Conservation (phyloP, 1,284 basidiomycete species). For the Farysia itapuensis region DNA sequence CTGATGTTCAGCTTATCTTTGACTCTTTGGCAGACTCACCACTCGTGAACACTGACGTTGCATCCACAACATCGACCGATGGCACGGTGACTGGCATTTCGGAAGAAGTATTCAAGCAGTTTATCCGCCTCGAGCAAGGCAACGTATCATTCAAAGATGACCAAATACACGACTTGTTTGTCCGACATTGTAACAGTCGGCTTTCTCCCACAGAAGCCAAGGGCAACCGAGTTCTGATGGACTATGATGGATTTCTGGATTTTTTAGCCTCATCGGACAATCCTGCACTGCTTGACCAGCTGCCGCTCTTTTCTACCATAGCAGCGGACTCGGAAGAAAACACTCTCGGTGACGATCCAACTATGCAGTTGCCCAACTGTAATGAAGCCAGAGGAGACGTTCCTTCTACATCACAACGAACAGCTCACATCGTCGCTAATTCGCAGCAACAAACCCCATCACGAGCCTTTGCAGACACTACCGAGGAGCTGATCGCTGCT, state of each 20-base stretch:
- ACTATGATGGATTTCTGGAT: slow-evolving; percentile 46
- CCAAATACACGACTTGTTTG: slow-evolving; percentile 26
- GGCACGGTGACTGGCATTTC: not conserved
- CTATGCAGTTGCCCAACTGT: not conserved
- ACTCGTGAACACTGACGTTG: not conserved
- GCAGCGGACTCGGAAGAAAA: slow-evolving; percentile 13
- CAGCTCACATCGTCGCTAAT: no score
- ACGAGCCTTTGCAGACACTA: slow-evolving; percentile 24
- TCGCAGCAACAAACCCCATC: slow-evolving; percentile 21
- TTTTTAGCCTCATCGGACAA: slow-evolving; percentile 55
- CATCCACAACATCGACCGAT: not conserved
- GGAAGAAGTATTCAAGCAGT: slow-evolving; percentile 22
- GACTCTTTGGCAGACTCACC: slow-evolving; percentile 27
- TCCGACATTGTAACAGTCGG: slow-evolving; percentile 26
- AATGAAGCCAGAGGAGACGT: not conserved
- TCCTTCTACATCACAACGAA: not conserved
- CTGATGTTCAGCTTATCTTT: slow-evolving; percentile 70
- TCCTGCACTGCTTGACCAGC: slow-evolving; percentile 33
- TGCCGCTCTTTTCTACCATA: slow-evolving; percentile 30
- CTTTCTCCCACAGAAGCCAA: slow-evolving; percentile 8
- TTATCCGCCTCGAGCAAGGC: slow-evolving; percentile 47
- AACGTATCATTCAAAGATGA: slow-evolving; percentile 17
- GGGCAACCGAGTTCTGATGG: slow-evolving; percentile 13
- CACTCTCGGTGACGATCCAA: not conserved
- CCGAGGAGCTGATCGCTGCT: slow-evolving; percentile 29